These are phyloP conservation scores for Aeminium ludgeri DNA, from an alignment of 495 filamentous ascomycete species.

Conservation along the genomic window DNA sequence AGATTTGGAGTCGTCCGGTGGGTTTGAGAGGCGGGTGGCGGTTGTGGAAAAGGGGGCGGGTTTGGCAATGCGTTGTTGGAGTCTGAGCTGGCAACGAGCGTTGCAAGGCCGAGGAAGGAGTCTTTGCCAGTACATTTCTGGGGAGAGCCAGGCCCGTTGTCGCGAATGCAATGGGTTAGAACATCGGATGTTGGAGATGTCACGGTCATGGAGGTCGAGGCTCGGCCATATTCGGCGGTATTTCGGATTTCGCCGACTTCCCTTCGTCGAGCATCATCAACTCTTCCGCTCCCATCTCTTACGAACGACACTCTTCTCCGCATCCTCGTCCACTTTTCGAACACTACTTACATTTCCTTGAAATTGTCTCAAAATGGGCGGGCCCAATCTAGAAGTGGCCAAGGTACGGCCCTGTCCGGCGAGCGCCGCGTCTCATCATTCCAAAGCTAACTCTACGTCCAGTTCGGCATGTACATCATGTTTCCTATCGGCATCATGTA, in stretches of 20 bases:
- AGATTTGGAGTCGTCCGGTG: background rate
- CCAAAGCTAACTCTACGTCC: background rate
- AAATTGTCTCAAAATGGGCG: slow-evolving; percentile 39
- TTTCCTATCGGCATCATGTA: slow-evolving; percentile 99
- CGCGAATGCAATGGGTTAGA: no score
- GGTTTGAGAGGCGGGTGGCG: background rate
- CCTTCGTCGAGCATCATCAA: background rate
- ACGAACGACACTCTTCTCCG: background rate
- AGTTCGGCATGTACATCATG: slow-evolving; percentile 98
- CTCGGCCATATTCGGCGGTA: background rate
- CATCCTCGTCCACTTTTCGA: background rate
- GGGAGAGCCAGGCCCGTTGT: no score
- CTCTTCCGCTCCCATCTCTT: background rate
- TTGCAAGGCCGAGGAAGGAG: no score
- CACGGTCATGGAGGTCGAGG: background rate
- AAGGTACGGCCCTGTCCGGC: slow-evolving; percentile 42
- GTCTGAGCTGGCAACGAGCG: background rate
- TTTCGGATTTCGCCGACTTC: background rate
- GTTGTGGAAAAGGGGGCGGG: background rate
- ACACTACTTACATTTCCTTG: background rate
- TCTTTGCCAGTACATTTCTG: no score
- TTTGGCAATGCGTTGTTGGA: background rate
- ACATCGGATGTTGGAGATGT: background rate
- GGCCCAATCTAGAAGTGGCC: slow-evolving; percentile 87
- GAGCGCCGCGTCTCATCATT: background rate